Evolutionary conservation across 1,139 yeast species (phyloP).

Genomic region (Geotrichum restrictum): DNA sequence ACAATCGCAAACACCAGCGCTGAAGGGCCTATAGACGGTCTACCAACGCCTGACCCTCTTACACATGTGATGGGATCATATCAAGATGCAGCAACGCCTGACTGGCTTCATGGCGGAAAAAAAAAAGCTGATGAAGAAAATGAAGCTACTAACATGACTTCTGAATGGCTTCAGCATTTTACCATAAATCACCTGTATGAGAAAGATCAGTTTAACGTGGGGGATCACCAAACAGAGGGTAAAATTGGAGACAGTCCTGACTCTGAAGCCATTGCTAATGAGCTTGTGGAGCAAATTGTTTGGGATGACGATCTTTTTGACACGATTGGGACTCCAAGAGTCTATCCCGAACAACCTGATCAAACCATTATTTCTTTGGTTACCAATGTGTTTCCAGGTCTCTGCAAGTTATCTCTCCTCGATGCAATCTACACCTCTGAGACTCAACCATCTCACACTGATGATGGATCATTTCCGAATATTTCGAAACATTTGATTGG

Average conservation of each 20-base stretch:
- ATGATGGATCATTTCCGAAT: neutral
- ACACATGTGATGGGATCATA: slow-evolving; percentile 15
- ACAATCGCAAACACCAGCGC: neutral
- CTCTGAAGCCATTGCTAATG: slow-evolving; percentile 31
- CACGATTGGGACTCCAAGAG: slow-evolving; percentile 26
- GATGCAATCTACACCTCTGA: slow-evolving; percentile 15
- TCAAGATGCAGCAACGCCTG: slow-evolving; percentile 18
- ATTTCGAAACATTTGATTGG: neutral
- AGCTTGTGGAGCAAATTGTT: slow-evolving; percentile 44
- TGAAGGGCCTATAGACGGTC: slow-evolving; percentile 4
- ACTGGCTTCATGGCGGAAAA: slow-evolving; percentile 11
- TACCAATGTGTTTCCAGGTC: slow-evolving; percentile 12
- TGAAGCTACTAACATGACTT: slow-evolving; percentile 9
- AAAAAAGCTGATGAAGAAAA: neutral
- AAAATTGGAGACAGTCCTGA: slow-evolving; percentile 25
- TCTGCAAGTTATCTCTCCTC: slow-evolving; percentile 10
- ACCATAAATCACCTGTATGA: slow-evolving; percentile 3
- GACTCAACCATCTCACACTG: slow-evolving; percentile 1
- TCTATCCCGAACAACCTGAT: slow-evolving; percentile 14
- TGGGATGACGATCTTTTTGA: slow-evolving; percentile 43
- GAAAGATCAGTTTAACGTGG: slow-evolving; percentile 5
- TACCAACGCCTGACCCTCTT: slow-evolving; percentile 19
- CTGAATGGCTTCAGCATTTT: slow-evolving; percentile 24
- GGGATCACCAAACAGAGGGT: slow-evolving; percentile 27
- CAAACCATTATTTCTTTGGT: slow-evolving; percentile 8